phyloP scores from a whole-genome alignment of 176 grass and related monocot species.

The Themeda triandra region DNA sequence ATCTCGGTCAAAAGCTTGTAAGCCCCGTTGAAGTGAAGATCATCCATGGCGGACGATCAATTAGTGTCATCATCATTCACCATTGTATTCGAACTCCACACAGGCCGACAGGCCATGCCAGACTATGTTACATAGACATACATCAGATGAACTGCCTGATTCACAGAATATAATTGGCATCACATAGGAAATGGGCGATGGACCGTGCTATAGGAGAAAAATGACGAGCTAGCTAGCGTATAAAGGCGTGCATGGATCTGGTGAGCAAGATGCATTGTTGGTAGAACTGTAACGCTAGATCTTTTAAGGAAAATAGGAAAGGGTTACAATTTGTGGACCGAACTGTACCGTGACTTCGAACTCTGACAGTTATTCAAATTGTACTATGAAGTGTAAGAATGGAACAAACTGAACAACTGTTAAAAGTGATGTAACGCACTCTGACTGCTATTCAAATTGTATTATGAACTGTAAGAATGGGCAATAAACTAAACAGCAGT shows the following conservation, averaged over 20 bases:
- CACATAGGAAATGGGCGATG: neutral
- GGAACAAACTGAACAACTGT: no score
- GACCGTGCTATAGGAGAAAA: neutral
- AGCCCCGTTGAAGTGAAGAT: neutral
- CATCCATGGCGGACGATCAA: neutral
- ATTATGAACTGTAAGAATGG: no score
- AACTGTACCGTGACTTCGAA: neutral
- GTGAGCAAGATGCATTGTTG: neutral
- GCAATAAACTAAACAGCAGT: neutral
- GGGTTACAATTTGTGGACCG: neutral
- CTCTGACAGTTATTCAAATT: neutral
- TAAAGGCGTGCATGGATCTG: neutral
- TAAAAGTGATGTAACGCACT: no score
- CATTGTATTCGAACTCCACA: neutral
- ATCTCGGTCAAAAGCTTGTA: slow-evolving; percentile 37
- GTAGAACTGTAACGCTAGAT: neutral
- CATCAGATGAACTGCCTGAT: neutral
- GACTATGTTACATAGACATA: neutral
- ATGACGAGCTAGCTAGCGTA: neutral
- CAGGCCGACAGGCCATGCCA: neutral
- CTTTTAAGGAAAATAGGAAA: neutral
- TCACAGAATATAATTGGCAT: neutral
- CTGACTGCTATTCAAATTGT: no score
- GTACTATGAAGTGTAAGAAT: neutral
- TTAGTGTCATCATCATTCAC: neutral